phyloP scores from a whole-genome alignment of 331 rosid species.

The Saraca asoca region DNA sequence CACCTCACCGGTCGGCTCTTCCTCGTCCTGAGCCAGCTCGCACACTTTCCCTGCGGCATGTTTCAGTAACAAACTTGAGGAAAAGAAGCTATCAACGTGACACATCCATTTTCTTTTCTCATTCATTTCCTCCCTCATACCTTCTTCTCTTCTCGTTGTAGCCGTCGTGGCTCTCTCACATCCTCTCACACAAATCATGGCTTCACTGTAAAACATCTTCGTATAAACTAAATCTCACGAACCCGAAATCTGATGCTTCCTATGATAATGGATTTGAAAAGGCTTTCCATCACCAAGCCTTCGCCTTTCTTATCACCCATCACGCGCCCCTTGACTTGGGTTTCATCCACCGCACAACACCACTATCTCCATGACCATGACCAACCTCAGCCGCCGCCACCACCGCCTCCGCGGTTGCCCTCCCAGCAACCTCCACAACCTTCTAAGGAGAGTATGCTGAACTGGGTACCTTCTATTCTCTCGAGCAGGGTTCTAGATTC shows the following conservation, averaged over 20 bases:
- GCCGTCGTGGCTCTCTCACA: conserved; percentile 25
- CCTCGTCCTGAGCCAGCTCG: background rate
- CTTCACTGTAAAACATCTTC: conserved; percentile 2
- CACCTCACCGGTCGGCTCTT: background rate
- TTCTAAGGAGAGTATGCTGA: conserved; percentile 29
- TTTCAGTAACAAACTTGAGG: background rate
- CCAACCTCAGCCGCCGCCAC: conserved; percentile 30
- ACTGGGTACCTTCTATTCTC: conserved; percentile 57
- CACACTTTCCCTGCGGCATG: background rate
- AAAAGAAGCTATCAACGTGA: conserved; percentile 16
- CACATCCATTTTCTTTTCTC: background rate
- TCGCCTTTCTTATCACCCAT: conserved; percentile 34
- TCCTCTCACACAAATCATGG: conserved; percentile 26
- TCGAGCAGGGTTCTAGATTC: conserved; percentile 53
- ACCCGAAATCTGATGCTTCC: conserved; percentile 19
- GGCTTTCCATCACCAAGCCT: conserved; percentile 38
- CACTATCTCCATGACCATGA: conserved; percentile 35
- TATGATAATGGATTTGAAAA: conserved; percentile 51
- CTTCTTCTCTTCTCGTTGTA: background rate
- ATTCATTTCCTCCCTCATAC: background rate
- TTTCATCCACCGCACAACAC: conserved; percentile 40
- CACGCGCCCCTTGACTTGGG: conserved; percentile 53
- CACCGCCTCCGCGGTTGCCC: conserved; percentile 34
- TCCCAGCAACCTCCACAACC: conserved; percentile 27
- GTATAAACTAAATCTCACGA: background rate